These are phyloP conservation scores for Umbelopsis vinacea DNA, from an alignment of 192 early-diverging fungal genomes.

Conservation along the genomic window DNA sequence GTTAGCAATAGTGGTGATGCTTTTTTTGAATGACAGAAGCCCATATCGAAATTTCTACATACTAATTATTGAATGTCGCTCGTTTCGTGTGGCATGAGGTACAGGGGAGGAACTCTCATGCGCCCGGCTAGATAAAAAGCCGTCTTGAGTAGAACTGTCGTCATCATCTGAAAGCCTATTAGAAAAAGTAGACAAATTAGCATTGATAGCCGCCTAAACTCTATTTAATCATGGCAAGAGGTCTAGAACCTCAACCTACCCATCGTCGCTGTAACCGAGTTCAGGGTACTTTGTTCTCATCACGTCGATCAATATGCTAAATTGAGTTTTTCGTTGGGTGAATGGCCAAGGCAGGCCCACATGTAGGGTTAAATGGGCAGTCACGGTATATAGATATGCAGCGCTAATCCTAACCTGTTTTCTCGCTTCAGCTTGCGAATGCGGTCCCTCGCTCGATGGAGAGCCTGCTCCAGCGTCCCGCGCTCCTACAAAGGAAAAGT, in stretches of 20 bases:
- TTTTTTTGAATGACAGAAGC: too few relatives aligned
- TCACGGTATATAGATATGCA: background rate
- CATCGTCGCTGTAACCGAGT: constrained; percentile 8
- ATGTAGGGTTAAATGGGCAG: constrained; percentile 3
- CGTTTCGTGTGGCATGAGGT: background rate
- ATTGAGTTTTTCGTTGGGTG: background rate
- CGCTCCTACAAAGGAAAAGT: background rate
- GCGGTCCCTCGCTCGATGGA: constrained; percentile 35
- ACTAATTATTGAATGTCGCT: background rate
- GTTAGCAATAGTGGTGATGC: background rate
- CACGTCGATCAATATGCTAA: constrained; percentile 23
- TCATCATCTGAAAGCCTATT: background rate
- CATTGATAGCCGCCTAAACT: background rate
- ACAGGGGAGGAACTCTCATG: background rate
- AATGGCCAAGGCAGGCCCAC: background rate
- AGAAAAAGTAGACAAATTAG: background rate
- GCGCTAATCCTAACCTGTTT: constrained; percentile 39
- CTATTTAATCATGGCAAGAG: background rate
- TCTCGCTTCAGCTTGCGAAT: constrained; percentile 47
- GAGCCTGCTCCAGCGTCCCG: constrained; percentile 12
- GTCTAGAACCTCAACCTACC: background rate
- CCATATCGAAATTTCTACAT: background rate
- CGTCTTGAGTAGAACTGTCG: background rate
- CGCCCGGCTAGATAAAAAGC: background rate
- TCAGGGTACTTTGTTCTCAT: constrained; percentile 22